Percentiles rank a stretch among this genome's conserved stretches.
Evolutionary conservation across 1,284 basidiomycete genomes (phyloP).

Genomic region (Cutaneotrichosporon spelunceum): DNA sequence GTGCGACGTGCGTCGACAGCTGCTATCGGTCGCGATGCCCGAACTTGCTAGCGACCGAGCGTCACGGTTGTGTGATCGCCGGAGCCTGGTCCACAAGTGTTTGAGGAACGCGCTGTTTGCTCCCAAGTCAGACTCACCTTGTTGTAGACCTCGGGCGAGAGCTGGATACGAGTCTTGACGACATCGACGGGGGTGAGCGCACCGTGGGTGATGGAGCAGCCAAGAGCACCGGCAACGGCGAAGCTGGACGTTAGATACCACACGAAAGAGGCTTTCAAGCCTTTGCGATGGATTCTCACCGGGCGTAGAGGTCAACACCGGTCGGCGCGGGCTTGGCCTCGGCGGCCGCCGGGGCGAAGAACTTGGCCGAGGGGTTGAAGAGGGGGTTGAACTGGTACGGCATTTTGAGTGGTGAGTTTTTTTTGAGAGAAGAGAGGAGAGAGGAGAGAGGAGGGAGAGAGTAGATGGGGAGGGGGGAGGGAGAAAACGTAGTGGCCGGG

Average conservation of each 20-base stretch:
- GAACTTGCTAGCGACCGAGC: neutral
- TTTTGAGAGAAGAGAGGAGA: slow-evolving; percentile 1
- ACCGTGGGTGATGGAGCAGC: slow-evolving; percentile 91
- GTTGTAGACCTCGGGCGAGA: slow-evolving; percentile 60
- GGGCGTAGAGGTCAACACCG: slow-evolving; percentile 54
- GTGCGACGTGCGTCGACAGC: neutral
- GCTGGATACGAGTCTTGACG: slow-evolving; percentile 98
- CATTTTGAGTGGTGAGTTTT: slow-evolving; percentile 15
- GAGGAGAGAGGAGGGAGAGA: neutral
- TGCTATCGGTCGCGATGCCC: neutral
- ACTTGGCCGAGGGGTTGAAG: slow-evolving; percentile 46
- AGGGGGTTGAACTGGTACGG: slow-evolving; percentile 20
- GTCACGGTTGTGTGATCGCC: neutral
- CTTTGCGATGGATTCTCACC: slow-evolving; percentile 32
- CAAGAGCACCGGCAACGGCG: slow-evolving; percentile 78
- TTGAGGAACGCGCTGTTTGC: neutral
- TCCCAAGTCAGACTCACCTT: slow-evolving; percentile 44
- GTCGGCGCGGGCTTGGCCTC: slow-evolving; percentile 48
- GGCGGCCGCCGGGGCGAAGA: slow-evolving; percentile 51
- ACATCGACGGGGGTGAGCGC: slow-evolving; percentile 91
- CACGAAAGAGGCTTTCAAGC: neutral
- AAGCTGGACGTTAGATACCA: slow-evolving; percentile 43
- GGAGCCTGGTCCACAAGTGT: neutral
- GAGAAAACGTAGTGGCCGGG: neutral
- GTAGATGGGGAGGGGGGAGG: neutral